Percentiles rank a stretch among this genome's conserved stretches.
These are phyloP conservation scores for Phialemonium atrogriseum DNA, from an alignment of 2,329 filamentous ascomycete species.

Conservation along the genomic window DNA sequence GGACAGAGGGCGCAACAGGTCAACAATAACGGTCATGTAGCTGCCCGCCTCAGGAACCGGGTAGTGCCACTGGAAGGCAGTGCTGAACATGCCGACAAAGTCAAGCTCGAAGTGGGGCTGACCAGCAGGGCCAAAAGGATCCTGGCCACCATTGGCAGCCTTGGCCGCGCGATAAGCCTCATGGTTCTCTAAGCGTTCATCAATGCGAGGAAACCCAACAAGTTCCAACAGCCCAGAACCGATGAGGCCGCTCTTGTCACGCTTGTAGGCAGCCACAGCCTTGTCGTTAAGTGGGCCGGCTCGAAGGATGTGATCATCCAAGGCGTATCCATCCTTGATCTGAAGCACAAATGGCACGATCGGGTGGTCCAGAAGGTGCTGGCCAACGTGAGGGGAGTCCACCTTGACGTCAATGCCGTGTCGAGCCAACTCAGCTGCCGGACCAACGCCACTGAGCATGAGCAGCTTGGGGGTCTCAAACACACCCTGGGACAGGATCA, in stretches of 20 bases:
- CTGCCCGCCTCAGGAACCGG: constrained; percentile 31
- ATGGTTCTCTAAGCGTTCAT: constrained; percentile 40
- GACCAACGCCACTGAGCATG: constrained; percentile 57
- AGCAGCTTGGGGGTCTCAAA: constrained; percentile 59
- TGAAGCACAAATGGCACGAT: constrained; percentile 42
- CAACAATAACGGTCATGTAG: constrained; percentile 48
- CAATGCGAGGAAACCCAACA: constrained; percentile 48
- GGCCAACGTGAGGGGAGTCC: constrained; percentile 54
- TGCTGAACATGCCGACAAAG: constrained; percentile 50
- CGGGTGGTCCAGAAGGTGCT: constrained; percentile 55
- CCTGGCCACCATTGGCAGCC: constrained; percentile 31
- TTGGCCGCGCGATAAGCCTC: constrained; percentile 35
- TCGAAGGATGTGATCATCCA: constrained; percentile 32
- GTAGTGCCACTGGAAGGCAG: constrained; percentile 40
- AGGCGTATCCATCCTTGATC: constrained; percentile 29
- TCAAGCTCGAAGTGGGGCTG: constrained; percentile 56
- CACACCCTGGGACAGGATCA: constrained; percentile 41
- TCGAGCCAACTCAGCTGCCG: constrained; percentile 38
- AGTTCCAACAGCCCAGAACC: constrained; percentile 37
- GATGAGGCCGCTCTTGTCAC: constrained; percentile 28
- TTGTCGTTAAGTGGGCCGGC: constrained; percentile 23
- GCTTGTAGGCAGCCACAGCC: constrained; percentile 25
- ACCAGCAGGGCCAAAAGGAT: constrained; percentile 47
- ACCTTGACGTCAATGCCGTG: constrained; percentile 45
- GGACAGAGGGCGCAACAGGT: constrained; percentile 32